Base-by-base conservation (phyloP, 1,284 basidiomycete genomes). In the Ganoderma lucidum region DNA sequence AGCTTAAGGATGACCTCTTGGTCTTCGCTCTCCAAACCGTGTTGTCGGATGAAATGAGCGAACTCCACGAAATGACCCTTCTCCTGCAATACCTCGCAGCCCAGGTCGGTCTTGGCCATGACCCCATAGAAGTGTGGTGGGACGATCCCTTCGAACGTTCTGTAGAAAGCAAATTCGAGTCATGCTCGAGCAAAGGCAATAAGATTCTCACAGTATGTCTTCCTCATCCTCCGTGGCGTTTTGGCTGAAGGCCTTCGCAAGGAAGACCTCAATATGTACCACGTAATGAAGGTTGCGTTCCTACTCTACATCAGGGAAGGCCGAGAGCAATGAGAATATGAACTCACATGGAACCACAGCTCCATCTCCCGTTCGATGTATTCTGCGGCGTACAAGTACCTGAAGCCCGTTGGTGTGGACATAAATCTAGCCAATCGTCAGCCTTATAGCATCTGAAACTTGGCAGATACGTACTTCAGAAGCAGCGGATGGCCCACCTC, bases 61-160 rank as follows among this genome's bases (percentile, higher is more conserved):
- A 99, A 98, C 70, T 97, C 95, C 8, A 86, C 81, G 77, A 99
- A 97, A 78, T 99, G 96, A 0, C 95, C 96, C 75, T 94, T 96
- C 70, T 96, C 94, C 65, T 91, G 88, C 56, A 99, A 83, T 15
- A 97, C 90, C 77, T 94, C 92, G 79, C 96, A 97, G 0, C 98
- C 98, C 65, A 97, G 91, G 63, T 93, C 92, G 0, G 98, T 99
- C 80, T 98, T 98, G 58, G 96, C 93, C 85, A 99, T 94, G 79
- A 99, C 96, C 30, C 97, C 97, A 75, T 99, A 98, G 81, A 99
- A 99, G 79, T 99, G 97, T 4, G 94, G 91, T 1, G 98, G 98
- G 1, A 96, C 93, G 2, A 92, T 90, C 15, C 94, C 94, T 66
- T 97, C 96, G 71, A 94, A 95, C n/a, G 87, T 84, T 42, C 91